Evolutionary conservation across 306 rosid genomes (phyloP), one percentile per base, ranked within the genome.

Genomic region (Ziziphus jujuba): DNA sequence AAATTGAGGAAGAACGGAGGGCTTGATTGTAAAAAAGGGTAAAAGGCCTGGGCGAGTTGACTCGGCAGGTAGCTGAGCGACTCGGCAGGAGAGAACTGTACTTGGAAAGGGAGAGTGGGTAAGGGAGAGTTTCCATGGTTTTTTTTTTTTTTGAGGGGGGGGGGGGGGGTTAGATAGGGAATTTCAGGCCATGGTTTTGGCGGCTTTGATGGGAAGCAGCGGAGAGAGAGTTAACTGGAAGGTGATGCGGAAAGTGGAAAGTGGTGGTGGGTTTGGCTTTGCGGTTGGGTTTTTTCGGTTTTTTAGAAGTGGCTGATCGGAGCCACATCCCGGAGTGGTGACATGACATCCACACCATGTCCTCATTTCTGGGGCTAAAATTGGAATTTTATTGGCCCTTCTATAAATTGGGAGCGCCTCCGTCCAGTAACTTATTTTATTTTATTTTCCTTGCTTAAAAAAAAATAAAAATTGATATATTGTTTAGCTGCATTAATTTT

Each of bases 91-190:
- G 84, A n/a, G 80, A 69, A 22, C 59, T 83, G 51, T 71, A 66
- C 48, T 68, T 80, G 72, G 70, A 56, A 36, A 82, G 44, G 47
- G 77, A 61, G 58, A 76, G 78, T 60, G 86, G 65, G 40, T 67
- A 66, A 45, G 79, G 75, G 44, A 82, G 40, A 38, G 87, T 28
- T 71, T 90, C 97, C 95, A 87, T 87, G 14, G 50, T 15, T 6
- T 58, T 36, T n/a, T n/a, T n/a, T n/a, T n/a, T n/a, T n/a, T n/a
- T n/a, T n/a, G n/a, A n/a, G n/a, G n/a, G n/a, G 66, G 44, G 35
- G 34, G 20, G 40, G 0, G 15, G 10, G 17, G 56, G 22, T 40
- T 40, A 40, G 22, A 9, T 22, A 21, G 5, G 16, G 34, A 64
- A n/a, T 15, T 64, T 48, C 44, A 48, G 24, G 20, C 23, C 69